Percentiles rank a stretch among this genome's conserved stretches.
Conservation (phyloP, 179 eudicot genomes). For the Corrigiola litoralis region DNA sequence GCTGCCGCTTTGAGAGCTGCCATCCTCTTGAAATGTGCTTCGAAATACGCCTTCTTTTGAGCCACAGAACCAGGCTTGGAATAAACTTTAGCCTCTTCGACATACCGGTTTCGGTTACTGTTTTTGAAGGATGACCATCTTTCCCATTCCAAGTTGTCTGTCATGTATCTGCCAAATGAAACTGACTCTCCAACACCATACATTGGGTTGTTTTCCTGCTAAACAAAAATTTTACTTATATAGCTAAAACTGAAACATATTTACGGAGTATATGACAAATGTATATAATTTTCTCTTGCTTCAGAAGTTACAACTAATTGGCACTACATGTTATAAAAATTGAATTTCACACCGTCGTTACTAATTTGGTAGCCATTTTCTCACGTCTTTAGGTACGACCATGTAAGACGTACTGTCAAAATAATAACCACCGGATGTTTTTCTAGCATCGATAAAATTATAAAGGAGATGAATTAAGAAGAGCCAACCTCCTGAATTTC, state of each 20-base stretch:
- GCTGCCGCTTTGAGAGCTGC: slow-evolving; percentile 44
- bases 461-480: background rate
- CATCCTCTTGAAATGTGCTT: slow-evolving; percentile 44
- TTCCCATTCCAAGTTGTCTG: slow-evolving; percentile 38
- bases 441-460: background rate
- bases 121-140: slow-evolving; percentile 37
- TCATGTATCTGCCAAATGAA: slow-evolving; percentile 37
- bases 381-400: too few species aligned
- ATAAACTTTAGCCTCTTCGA: slow-evolving; percentile 36
- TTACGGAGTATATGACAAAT: too few species aligned
- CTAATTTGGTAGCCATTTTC: too few species aligned
- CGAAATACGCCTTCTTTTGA: slow-evolving; percentile 43
- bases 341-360: too few species aligned
- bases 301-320: too few species aligned
- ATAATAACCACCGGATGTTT: background rate
- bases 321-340: too few species aligned
- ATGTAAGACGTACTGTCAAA: too few species aligned
- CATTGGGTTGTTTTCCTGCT: slow-evolving; percentile 41
- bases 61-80: slow-evolving; percentile 44
- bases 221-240: background rate
- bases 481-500: slow-evolving; percentile 37
- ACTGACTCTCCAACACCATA: slow-evolving; percentile 47
- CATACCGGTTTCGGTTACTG: slow-evolving; percentile 27
- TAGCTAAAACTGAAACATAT: too few species aligned
- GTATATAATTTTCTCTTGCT: too few species aligned